Conservation (phyloP, 768 basidiomycete species). For the Russula foetens region DNA sequence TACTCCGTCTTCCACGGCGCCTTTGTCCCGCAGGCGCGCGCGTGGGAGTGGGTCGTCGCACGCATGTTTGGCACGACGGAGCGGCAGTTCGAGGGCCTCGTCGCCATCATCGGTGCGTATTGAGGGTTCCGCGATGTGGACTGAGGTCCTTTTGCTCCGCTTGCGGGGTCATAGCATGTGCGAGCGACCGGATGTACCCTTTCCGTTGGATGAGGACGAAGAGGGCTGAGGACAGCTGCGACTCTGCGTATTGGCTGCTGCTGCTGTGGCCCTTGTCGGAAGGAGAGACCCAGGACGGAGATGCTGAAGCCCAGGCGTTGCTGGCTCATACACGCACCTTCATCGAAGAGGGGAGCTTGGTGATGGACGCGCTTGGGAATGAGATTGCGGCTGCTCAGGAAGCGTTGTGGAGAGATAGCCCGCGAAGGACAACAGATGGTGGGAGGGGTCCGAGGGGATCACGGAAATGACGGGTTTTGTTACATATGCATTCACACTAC, state of each 20-base stretch:
- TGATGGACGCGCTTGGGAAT: constrained; percentile 12
- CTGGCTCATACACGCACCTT: constrained; percentile 5
- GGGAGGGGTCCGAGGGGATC: neutral
- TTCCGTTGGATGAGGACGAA: constrained; percentile 19
- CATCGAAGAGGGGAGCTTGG: constrained; percentile 13
- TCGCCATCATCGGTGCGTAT: constrained; percentile 24
- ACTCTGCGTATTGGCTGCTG: neutral
- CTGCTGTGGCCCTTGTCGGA: neutral
- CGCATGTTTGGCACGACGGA: constrained; percentile 26
- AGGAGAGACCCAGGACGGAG: neutral
- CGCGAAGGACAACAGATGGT: neutral
- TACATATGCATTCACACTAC: neutral
- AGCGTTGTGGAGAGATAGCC: neutral
- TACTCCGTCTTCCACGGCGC: constrained; percentile 20
- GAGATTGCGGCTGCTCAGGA: neutral
- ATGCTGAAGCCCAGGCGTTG: neutral
- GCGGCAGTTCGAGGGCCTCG: constrained; percentile 28
- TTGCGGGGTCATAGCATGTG: constrained; percentile 24
- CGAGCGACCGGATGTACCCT: constrained; percentile 23
- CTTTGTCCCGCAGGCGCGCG: constrained; percentile 12
- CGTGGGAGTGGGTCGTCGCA: constrained; percentile 26
- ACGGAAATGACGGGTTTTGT: neutral
- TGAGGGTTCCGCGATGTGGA: constrained; percentile 23
- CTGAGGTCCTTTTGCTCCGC: constrained; percentile 23
- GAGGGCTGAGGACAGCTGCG: neutral